Evolutionary conservation across 1,284 basidiomycete genomes (phyloP).

Genomic region (Agroathelia rolfsii): DNA sequence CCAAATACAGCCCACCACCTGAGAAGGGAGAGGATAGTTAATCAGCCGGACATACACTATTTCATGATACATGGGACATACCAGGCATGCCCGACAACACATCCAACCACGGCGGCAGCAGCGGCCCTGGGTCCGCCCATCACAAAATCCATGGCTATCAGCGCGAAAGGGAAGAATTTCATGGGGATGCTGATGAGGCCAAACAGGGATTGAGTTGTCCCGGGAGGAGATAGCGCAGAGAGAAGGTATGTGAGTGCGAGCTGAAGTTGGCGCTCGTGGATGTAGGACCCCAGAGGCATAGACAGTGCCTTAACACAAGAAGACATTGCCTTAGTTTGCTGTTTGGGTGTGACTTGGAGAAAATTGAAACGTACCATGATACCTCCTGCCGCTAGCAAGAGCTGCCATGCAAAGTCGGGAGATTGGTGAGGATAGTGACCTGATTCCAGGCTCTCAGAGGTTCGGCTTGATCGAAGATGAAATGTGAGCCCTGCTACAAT

Average conservation of each 20-base stretch:
- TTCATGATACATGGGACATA: too few species aligned
- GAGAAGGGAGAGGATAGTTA: too few species aligned
- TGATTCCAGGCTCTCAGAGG: slow-evolving; percentile 53
- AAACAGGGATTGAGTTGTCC: slow-evolving; percentile 60
- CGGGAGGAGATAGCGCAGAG: slow-evolving; percentile 55
- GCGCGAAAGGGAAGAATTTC: slow-evolving; percentile 65
- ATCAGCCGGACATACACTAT: too few species aligned
- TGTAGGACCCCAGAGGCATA: slow-evolving; percentile 46
- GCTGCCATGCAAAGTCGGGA: slow-evolving; percentile 68
- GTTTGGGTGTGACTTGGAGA: too few species aligned
- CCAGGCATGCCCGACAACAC: slow-evolving; percentile 72
- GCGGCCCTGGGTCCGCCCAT: slow-evolving; percentile 52
- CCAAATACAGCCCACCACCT: too few species aligned
- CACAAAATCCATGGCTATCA: slow-evolving; percentile 66
- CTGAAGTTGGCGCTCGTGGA: slow-evolving; percentile 62
- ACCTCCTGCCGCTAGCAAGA: slow-evolving; percentile 41
- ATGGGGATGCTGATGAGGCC: slow-evolving; percentile 66
- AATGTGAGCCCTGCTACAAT: too few species aligned
- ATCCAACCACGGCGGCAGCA: slow-evolving; percentile 52
- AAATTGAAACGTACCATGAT: slow-evolving; percentile 55
- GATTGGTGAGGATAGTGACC: slow-evolving; percentile 49
- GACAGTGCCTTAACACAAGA: slow-evolving; percentile 38
- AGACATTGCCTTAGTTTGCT: too few species aligned
- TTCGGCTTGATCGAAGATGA: slow-evolving; percentile 40
- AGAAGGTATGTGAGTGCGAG: slow-evolving; percentile 61